phyloP scores from a whole-genome alignment of 257 asterid genomes.

The Lithospermum erythrorhizon region DNA sequence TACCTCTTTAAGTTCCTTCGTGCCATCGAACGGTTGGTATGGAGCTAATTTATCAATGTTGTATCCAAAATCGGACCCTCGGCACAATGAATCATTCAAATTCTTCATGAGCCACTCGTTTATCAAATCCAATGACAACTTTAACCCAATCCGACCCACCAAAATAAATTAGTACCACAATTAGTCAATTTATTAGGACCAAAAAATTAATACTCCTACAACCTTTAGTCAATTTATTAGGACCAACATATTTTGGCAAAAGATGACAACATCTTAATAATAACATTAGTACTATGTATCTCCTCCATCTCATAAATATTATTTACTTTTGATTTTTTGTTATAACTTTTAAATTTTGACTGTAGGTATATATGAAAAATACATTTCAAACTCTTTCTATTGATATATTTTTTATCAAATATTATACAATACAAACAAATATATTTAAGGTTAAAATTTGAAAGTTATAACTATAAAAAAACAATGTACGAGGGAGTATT shows the following conservation, averaged over 20 bases:
- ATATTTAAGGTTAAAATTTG: too few species aligned
- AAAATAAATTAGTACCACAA: background rate
- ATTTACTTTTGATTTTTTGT: too few species aligned
- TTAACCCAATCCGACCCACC: conserved; percentile 9
- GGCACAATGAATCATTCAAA: conserved; percentile 31
- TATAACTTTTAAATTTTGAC: too few species aligned
- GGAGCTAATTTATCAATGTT: conserved; percentile 56
- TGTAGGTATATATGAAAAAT: too few species aligned
- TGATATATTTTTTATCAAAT: too few species aligned
- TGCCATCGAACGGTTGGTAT: conserved; percentile 78
- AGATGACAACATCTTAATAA: background rate
- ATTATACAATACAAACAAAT: too few species aligned
- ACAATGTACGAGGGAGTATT: too few species aligned
- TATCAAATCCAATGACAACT: conserved; percentile 83
- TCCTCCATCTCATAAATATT: too few species aligned
- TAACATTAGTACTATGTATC: too few species aligned
- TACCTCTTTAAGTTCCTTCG: conserved; percentile 78
- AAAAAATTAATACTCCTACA: too few species aligned
- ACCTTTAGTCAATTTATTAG: background rate
- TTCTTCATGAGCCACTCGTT: conserved; percentile 61
- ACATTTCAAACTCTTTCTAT: too few species aligned
- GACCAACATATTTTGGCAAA: background rate
- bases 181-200: background rate
- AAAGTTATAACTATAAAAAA: too few species aligned
- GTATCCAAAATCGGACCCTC: conserved; percentile 29